Conservation (phyloP, 2,329 filamentous ascomycete genomes). For the Phialophora expanda region DNA sequence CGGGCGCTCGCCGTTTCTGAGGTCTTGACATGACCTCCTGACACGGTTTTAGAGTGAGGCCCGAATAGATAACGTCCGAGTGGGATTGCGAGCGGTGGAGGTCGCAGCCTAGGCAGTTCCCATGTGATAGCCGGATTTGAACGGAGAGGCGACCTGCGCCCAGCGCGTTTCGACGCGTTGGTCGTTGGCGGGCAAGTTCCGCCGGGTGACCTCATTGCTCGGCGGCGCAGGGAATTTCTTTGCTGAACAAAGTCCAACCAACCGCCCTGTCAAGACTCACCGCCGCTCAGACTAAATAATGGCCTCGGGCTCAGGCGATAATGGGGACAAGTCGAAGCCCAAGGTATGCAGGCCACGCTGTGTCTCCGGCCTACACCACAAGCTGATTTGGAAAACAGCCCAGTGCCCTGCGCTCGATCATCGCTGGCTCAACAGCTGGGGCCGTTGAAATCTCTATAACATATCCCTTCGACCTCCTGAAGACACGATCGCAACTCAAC, state of each 20-base stretch:
- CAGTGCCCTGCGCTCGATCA: conserved; percentile 82
- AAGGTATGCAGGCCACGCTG: conserved; percentile 24
- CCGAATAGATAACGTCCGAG: background rate
- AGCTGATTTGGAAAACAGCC: conserved; percentile 56
- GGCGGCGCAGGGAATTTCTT: conserved; percentile 1
- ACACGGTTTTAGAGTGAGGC: background rate
- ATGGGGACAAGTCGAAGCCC: conserved; percentile 25
- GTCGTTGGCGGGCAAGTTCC: conserved; percentile 7
- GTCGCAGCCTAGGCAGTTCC: background rate
- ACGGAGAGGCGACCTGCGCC: background rate
- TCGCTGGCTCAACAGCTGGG: conserved; percentile 91
- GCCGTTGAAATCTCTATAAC: conserved; percentile 95
- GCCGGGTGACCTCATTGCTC: conserved; percentile 11
- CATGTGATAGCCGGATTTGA: background rate
- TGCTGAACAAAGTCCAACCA: background rate
- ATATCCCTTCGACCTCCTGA: conserved; percentile 95
- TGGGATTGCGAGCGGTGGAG: background rate
- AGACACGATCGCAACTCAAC: conserved; percentile 94
- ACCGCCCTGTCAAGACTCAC: background rate
- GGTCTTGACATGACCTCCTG: conserved; percentile 19
- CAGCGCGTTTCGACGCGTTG: conserved; percentile 9
- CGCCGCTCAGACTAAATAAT: conserved; percentile 12
- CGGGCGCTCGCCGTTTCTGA: conserved; percentile 23
- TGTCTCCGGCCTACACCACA: background rate
- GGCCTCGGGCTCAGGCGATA: conserved; percentile 27